Evolutionary conservation across 2,329 filamentous ascomycete genomes (phyloP).

Genomic region (Fusarium guadeloupense): DNA sequence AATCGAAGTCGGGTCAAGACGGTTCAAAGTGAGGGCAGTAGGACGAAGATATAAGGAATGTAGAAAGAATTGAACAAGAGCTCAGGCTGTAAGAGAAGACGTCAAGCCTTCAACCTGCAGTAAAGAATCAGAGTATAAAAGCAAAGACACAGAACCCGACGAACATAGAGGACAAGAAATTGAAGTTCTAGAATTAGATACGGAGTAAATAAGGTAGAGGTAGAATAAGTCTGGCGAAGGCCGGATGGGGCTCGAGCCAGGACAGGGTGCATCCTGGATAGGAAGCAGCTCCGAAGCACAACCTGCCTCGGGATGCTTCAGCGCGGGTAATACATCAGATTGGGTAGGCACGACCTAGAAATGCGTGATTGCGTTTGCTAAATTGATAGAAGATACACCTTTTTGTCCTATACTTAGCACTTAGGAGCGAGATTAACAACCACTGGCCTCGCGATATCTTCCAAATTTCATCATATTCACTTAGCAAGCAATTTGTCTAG

Average conservation of each 20-base stretch:
- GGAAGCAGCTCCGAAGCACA: slow-evolving; percentile 37
- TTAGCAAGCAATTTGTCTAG: background rate
- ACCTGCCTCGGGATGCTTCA: slow-evolving; percentile 28
- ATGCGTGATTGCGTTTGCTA: background rate
- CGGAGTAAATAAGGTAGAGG: background rate
- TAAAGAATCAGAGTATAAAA: slow-evolving; percentile 15
- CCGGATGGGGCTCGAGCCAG: slow-evolving; percentile 23
- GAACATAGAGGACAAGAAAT: slow-evolving; percentile 12
- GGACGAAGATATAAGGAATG: slow-evolving; percentile 18
- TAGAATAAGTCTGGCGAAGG: slow-evolving; percentile 7
- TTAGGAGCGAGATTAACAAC: background rate
- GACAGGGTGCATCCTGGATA: slow-evolving; percentile 31
- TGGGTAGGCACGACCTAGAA: slow-evolving; percentile 7
- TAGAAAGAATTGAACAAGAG: slow-evolving; percentile 28
- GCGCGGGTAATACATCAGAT: slow-evolving; percentile 23
- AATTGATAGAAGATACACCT: background rate
- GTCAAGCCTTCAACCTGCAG: slow-evolving; percentile 34
- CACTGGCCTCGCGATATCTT: slow-evolving; percentile 7
- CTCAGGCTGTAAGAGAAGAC: slow-evolving; percentile 26
- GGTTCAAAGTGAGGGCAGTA: background rate
- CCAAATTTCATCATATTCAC: background rate
- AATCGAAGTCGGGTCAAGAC: background rate
- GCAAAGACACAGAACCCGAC: slow-evolving; percentile 13
- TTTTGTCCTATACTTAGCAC: background rate
- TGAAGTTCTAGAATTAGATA: slow-evolving; percentile 18